These are phyloP conservation scores for Magnolia officinalis DNA, from an alignment of 164 flowering plant species.

Conservation along the genomic window DNA sequence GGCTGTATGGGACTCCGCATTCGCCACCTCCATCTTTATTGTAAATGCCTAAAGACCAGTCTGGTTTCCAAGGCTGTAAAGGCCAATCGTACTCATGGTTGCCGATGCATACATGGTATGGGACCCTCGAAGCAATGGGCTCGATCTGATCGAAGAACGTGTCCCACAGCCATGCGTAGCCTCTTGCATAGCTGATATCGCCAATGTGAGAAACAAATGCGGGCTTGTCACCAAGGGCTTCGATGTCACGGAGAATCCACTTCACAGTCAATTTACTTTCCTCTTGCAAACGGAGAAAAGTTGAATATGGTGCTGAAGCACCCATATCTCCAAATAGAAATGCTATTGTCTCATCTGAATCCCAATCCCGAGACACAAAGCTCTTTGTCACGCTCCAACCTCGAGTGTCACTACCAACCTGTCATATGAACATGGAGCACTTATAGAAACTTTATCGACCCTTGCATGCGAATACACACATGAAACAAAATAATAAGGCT, in stretches of 20 bases:
- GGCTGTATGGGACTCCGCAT: conserved; percentile 95
- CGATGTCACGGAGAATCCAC: conserved; percentile 88
- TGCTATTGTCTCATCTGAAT: conserved; percentile 69
- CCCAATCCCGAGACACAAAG: conserved; percentile 56
- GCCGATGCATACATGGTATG: conserved; percentile 96
- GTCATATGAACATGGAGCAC: conserved; percentile 1
- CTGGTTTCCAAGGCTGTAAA: conserved; percentile 85
- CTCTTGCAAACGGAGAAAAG: conserved; percentile 79
- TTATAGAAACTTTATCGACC: not conserved
- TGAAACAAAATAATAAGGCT: conserved; percentile 1
- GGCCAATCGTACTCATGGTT: conserved; percentile 99
- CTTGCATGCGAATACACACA: not conserved
- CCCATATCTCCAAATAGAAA: conserved; percentile 98
- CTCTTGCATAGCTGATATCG: conserved; percentile 97
- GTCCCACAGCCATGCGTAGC: conserved; percentile 97
- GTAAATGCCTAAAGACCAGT: conserved; percentile 57
- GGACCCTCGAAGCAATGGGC: conserved; percentile 74
- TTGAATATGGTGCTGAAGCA: conserved; percentile 66
- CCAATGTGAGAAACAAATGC: conserved; percentile 90
- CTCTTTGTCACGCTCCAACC: conserved; percentile 79
- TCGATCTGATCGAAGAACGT: conserved; percentile 79
- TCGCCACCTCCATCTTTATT: conserved; percentile 92
- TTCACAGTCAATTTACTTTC: conserved; percentile 81
- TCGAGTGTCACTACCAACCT: conserved; percentile 85
- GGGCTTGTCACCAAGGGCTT: conserved; percentile 80